Evolutionary conservation across 1,284 basidiomycete genomes (phyloP).

Genomic region (Cutaneotrichosporon cutaneum): DNA sequence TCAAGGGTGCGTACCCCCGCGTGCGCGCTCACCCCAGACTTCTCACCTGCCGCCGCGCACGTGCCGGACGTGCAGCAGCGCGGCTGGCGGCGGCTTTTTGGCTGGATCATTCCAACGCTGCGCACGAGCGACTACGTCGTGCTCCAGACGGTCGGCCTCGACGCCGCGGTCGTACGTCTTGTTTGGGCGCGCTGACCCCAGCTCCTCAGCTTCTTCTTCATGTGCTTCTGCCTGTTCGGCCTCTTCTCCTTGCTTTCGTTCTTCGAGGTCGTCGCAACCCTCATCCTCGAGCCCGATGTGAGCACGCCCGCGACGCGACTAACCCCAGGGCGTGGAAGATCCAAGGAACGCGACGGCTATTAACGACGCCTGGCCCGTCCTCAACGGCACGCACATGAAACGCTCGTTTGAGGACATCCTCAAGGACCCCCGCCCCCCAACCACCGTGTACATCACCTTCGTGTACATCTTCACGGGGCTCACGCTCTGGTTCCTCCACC

Average conservation of each 20-base stretch:
- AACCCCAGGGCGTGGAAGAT: constrained; percentile 63
- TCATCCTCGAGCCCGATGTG: constrained; percentile 84
- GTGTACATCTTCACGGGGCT: constrained; percentile 89
- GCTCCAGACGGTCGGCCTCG: constrained; percentile 93
- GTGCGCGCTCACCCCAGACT: constrained; percentile 31
- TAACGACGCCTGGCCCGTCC: not conserved
- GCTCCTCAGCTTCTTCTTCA: constrained; percentile 94
- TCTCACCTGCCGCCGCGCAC: constrained; percentile 43
- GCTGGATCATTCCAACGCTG: constrained; percentile 92
- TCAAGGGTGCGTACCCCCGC: constrained; percentile 67
- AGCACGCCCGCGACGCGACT: constrained; percentile 33
- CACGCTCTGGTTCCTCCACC: constrained; percentile 78
- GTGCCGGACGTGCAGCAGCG: constrained; percentile 32
- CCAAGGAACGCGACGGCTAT: constrained; percentile 49
- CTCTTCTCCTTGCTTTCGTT: constrained; percentile 57
- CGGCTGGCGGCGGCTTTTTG: constrained; percentile 63
- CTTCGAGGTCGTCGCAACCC: constrained; percentile 75
- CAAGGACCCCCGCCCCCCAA: constrained; percentile 78
- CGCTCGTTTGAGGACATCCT: constrained; percentile 61
- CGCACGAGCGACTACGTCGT: constrained; percentile 86
- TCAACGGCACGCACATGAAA: constrained; percentile 4
- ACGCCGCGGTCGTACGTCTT: constrained; percentile 80
- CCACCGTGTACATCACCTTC: constrained; percentile 83
- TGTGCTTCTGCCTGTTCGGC: constrained; percentile 85
- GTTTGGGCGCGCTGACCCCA: constrained; percentile 45